Evolutionary conservation across 2,329 filamentous ascomycete species (phyloP), one percentile per base, ranked within the genome.

Genomic region (Fusarium buharicum): DNA sequence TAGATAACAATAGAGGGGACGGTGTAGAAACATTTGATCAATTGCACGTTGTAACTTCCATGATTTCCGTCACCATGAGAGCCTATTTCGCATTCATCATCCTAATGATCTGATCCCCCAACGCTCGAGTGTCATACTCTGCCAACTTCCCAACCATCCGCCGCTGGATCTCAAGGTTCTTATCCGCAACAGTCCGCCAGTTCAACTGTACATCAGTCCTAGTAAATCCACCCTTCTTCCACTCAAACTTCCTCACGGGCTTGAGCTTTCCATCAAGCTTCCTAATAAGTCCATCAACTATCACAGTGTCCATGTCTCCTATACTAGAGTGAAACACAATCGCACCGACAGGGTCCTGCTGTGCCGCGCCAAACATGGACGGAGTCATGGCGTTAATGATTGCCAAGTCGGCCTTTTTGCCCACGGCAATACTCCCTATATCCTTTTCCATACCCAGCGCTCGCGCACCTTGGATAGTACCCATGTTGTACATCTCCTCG

Each of bases 391-490:
- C 45, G n/a, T 44, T 43, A n/a, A 55, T 30, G 22, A 49, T 27
- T 4, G 38, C 33, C 14, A 54, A 14, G 3, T 54, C 50, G 13
- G 50, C 50, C 24, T 41, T 49, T 24, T 54, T 54, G 4, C 44
- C 44, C 2, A 41, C 28, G 11, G 50, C 50, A 16, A 54, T 43
- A 16, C 50, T 54, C 9, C 50, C 50, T 4, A 54, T 43, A 13
- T 54, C 37, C 1, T 43, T 18, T 2, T 54, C 50, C 50, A 54
- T 54, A 2, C 37, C 37, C 1, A 54, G 12, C 3, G 50, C 50
- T 22, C 50, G n/a, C 6, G 50, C 50, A 10, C 50, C 50, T 49
- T 54, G 50, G 12, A 54, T 37, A 1, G 50, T 54, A 3, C 44
- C 50, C 43, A 54, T 48, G 27, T 54, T 49, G 43, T 27, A 54